These are phyloP conservation scores for Meyerozyma smithsonii DNA, from an alignment of 1,139 yeast genomes.

Conservation along the genomic window DNA sequence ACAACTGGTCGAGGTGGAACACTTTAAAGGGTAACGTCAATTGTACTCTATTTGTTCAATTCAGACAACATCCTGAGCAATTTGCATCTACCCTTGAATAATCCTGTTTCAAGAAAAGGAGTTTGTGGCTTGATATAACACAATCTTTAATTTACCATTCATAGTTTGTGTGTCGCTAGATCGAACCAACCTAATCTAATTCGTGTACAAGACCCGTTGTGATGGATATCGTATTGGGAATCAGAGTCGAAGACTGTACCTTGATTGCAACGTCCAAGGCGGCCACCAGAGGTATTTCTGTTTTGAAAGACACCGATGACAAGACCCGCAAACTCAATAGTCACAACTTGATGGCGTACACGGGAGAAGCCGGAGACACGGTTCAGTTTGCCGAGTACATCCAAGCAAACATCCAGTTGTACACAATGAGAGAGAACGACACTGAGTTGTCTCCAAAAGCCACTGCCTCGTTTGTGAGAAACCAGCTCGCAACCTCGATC, in stretches of 20 bases:
- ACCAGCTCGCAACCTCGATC: constrained; percentile 78
- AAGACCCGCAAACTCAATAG: constrained; percentile 76
- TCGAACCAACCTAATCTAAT: background rate
- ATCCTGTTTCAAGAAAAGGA: too few relatives aligned
- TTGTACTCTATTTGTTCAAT: background rate
- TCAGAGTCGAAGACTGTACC: constrained; percentile 75
- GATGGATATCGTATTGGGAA: constrained; percentile 91
- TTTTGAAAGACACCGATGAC: constrained; percentile 81
- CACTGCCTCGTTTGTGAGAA: constrained; percentile 84
- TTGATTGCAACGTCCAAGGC: constrained; percentile 91
- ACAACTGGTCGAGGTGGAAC: background rate
- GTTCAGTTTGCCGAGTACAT: constrained; percentile 94
- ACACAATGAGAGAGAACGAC: constrained; percentile 78
- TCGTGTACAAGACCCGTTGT: constrained; percentile 1
- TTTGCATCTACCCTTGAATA: too few relatives aligned
- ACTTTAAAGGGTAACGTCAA: background rate
- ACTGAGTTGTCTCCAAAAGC: constrained; percentile 79
- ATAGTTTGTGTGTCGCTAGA: background rate
- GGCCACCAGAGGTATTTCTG: constrained; percentile 88
- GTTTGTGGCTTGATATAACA: too few relatives aligned
- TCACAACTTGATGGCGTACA: constrained; percentile 79
- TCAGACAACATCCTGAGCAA: background rate
- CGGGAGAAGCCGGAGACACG: constrained; percentile 97
- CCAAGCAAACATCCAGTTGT: constrained; percentile 87
- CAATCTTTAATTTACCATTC: background rate